Evolutionary conservation across 2,329 filamentous ascomycete genomes (phyloP).

Genomic region (Hypoxylon sp.): DNA sequence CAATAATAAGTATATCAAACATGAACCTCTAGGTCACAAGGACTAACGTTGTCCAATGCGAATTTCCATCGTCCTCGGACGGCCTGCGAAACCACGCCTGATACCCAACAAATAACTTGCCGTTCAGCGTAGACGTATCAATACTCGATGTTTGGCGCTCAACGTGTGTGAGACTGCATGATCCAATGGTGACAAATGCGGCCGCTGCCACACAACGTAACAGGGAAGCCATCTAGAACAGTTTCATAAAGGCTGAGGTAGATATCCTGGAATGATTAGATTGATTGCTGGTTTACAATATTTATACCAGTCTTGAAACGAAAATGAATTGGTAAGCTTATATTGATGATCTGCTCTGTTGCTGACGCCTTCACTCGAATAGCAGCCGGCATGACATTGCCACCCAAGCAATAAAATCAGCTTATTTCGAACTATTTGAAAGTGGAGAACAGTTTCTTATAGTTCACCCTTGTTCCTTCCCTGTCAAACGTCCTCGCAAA

Average conservation of each 20-base stretch:
- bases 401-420: too few species aligned
- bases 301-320: not conserved
- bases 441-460: too few species aligned
- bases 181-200: constrained; percentile 1
- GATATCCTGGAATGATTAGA: not conserved
- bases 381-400: too few species aligned
- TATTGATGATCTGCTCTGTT: not conserved
- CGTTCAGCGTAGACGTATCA: constrained; percentile 46
- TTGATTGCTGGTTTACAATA: too few species aligned
- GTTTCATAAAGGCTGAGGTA: too few species aligned
- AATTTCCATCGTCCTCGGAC: constrained; percentile 44
- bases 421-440: too few species aligned
- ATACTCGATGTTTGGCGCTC: constrained; percentile 39
- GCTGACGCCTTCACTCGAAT: constrained; percentile 12
- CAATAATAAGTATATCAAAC: not conserved
- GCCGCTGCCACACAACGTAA: not conserved
- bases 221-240: not conserved
- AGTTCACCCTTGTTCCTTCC: too few species aligned
- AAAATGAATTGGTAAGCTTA: constrained; percentile 6
- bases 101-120: constrained; percentile 47
- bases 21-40: not conserved
- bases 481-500: too few species aligned
- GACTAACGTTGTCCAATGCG: constrained; percentile 47
- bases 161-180: not conserved
- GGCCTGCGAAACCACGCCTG: constrained; percentile 49